These are phyloP conservation scores for Phylloporus scabripes DNA, from an alignment of 768 basidiomycete species.

Conservation along the genomic window DNA sequence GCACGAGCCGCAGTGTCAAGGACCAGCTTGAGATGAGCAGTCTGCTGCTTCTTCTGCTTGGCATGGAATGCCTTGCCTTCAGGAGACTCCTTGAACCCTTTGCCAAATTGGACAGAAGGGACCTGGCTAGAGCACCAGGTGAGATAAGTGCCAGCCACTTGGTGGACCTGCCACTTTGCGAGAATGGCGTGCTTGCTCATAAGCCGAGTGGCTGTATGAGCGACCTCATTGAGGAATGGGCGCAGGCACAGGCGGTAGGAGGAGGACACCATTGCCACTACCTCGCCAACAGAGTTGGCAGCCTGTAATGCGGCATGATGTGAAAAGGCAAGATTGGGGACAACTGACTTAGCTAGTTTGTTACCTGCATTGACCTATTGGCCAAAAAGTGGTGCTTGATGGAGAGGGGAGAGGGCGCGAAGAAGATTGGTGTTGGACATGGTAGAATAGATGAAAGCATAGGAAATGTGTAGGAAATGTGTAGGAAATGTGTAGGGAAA, in stretches of 20 bases:
- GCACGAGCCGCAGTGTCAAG: background rate
- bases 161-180: background rate
- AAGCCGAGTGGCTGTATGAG: too few relatives aligned
- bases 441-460: too few relatives aligned
- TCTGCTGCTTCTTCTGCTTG: background rate
- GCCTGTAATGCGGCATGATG: background rate
- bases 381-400: background rate
- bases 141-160: background rate
- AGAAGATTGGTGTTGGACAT: background rate
- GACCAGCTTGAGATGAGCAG: accelerated
- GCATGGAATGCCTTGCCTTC: background rate
- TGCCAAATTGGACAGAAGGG: background rate
- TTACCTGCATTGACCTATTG: background rate
- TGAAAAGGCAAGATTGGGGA: background rate
- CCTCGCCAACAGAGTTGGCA: background rate
- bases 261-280: background rate
- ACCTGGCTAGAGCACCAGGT: background rate
- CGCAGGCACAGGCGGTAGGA: background rate
- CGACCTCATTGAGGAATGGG: background rate
- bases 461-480: too few relatives aligned
- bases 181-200: background rate
- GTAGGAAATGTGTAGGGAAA: too few relatives aligned
- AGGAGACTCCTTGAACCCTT: background rate
- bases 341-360: background rate
- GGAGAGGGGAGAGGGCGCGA: background rate